Percentiles rank a stretch among this genome's conserved stretches.
phyloP scores from a whole-genome alignment of 2,329 filamentous ascomycete genomes.

The Diaporthe longicolla region DNA sequence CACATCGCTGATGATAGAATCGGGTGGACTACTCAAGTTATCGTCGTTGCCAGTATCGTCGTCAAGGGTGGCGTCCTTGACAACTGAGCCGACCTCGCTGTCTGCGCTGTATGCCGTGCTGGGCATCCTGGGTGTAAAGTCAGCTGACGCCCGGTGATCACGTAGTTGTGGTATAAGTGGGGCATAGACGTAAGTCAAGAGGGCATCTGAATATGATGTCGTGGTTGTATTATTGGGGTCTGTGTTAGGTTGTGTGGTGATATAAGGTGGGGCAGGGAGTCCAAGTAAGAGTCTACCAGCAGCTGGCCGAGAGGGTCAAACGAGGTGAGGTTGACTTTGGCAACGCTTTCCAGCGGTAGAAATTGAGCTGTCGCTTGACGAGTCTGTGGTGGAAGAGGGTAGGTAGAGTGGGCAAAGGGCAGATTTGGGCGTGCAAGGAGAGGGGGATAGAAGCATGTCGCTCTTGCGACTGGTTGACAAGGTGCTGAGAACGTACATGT shows the following conservation, averaged over 20 bases:
- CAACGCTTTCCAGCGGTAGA: background rate
- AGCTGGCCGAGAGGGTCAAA: background rate
- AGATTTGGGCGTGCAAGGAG: background rate
- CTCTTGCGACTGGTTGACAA: slow-evolving; percentile 11
- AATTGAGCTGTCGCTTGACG: background rate
- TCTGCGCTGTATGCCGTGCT: slow-evolving; percentile 30
- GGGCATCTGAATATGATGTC: background rate
- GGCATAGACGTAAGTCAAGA: background rate
- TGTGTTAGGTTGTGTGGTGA: background rate
- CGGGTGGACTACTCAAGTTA: slow-evolving; percentile 62
- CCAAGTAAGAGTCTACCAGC: background rate
- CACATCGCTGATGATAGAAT: slow-evolving; percentile 54
- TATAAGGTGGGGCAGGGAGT: background rate
- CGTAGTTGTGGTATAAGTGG: background rate
- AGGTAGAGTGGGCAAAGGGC: background rate
- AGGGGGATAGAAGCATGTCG: background rate
- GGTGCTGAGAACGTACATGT: slow-evolving; percentile 7
- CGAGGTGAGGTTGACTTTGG: background rate
- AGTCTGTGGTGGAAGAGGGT: background rate
- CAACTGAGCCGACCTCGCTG: background rate
- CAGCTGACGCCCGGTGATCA: background rate
- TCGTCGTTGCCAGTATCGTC: slow-evolving; percentile 55
- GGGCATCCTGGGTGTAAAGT: slow-evolving; percentile 1
- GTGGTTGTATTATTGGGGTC: background rate
- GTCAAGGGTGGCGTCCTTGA: slow-evolving; percentile 51